Base-by-base conservation (phyloP, 805 yeast genomes). In the Barnettozyma salicaria region DNA sequence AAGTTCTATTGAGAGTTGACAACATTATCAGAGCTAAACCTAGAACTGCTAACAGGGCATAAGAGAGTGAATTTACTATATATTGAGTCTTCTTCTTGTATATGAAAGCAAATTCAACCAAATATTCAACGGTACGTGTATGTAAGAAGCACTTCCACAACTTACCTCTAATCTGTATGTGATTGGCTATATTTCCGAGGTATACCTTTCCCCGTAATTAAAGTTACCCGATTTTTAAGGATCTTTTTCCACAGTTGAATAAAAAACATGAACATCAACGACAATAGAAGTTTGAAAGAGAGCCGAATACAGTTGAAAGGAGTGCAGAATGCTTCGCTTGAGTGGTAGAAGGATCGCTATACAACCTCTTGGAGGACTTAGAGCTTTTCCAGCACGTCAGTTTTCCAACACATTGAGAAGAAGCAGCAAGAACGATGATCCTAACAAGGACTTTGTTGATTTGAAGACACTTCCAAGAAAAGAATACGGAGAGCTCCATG, bases 21-120 rank as follows among this genome's bases (percentile, higher is more conserved):
- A 90, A 92, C 62, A 92, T 92, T 48, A 86, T 92, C 46, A 79
- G 96, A 50, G 97, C 98, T 23, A 89, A 85, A 61, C 98, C 99
- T 46, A 75, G 98, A 65, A 89, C 98, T 30, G 96, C 97, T 27
- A 90, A 84, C 65, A 76, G 96, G 70, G 80, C 76, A 48, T 54
- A 45, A 31, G 17, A 4, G 20, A 12, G 27, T 14, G 24, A 16
- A 27, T 18, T n/a, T 7, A 16, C 29, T 16, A n/a, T n/a, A n/a
- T n/a, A n/a, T n/a, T n/a, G n/a, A n/a, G n/a, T n/a, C n/a, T n/a
- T n/a, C n/a, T n/a, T n/a, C n/a, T n/a, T n/a, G n/a, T n/a, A n/a
- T n/a, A n/a, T n/a, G n/a, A n/a, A n/a, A n/a, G n/a, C n/a, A n/a
- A n/a, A n/a, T n/a, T n/a, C n/a, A n/a, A n/a, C n/a, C n/a, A n/a